Percentiles rank a stretch among this genome's conserved stretches.
phyloP scores from a whole-genome alignment of 768 basidiomycete genomes.

The Boletus rubroflammeus region DNA sequence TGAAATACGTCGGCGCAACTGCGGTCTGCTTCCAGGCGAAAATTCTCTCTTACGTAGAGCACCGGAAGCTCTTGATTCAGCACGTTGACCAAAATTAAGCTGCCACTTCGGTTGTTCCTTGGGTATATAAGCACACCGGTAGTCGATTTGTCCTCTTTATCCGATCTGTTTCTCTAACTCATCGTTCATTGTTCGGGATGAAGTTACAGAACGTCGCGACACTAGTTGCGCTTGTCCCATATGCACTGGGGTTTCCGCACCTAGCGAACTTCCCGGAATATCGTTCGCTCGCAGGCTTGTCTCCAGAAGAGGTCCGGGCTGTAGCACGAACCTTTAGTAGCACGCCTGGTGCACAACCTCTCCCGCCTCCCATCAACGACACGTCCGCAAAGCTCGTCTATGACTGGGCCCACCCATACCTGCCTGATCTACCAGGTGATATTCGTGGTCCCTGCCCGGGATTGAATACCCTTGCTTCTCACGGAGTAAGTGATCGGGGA shows the following conservation, averaged over 20 bases:
- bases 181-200: not conserved
- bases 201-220: conserved; percentile 4
- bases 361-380: conserved; percentile 21
- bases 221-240: conserved; percentile 6
- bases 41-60: too few relatives aligned
- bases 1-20: not conserved
- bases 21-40: not conserved
- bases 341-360: conserved; percentile 23
- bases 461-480: conserved; percentile 24
- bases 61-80: not conserved
- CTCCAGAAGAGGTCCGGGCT: conserved; percentile 9
- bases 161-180: not conserved
- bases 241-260: conserved; percentile 10
- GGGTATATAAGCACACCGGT: not conserved
- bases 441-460: conserved; percentile 26
- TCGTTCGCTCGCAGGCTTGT: conserved; percentile 20
- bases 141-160: not conserved
- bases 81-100: not conserved
- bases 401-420: conserved; percentile 16
- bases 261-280: conserved; percentile 16
- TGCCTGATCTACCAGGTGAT: conserved; percentile 15
- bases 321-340: conserved; percentile 11
- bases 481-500: conserved; percentile 15
- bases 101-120: not conserved
- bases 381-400: conserved; percentile 23